These are phyloP conservation scores for Oehlia diaphana DNA, from an alignment of 192 early-diverging fungal species.

Conservation along the genomic window DNA sequence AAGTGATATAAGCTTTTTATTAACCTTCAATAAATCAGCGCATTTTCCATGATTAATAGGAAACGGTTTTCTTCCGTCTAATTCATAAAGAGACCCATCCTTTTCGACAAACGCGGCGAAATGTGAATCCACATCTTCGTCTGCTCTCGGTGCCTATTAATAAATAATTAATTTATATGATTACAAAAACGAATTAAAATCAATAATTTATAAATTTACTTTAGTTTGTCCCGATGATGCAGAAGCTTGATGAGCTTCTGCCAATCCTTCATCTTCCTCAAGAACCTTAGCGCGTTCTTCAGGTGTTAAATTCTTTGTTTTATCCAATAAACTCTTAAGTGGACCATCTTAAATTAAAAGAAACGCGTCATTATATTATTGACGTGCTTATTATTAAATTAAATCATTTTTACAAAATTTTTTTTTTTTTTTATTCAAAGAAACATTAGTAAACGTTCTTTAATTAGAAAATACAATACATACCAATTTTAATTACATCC, in stretches of 20 bases:
- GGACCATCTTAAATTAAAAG: constrained; percentile 50
- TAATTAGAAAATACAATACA: background rate
- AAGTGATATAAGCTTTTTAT: background rate
- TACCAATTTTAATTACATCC: constrained; percentile 49
- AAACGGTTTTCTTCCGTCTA: constrained; percentile 80
- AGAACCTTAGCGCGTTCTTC: constrained; percentile 73
- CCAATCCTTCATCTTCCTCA: constrained; percentile 61
- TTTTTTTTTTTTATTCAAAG: background rate
- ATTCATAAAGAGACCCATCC: constrained; percentile 80
- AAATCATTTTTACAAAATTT: background rate
- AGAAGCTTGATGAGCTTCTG: constrained; percentile 52
- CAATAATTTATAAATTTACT: constrained; percentile 27
- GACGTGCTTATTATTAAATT: background rate
- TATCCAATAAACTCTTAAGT: constrained; percentile 66
- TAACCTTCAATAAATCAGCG: constrained; percentile 58
- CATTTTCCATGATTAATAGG: constrained; percentile 84
- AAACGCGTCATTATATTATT: background rate
- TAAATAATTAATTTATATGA: background rate
- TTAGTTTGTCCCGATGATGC: constrained; percentile 67
- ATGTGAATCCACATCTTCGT: constrained; percentile 79
- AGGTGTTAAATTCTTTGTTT: constrained; percentile 61
- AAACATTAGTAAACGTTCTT: background rate
- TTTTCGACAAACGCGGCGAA: constrained; percentile 83
- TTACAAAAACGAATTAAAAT: background rate
- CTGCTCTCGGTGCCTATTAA: constrained; percentile 58